Percentiles rank a stretch among this genome's conserved stretches.
These are phyloP conservation scores for Sugiyamaella sp. DNA, from an alignment of 1,139 yeast species.

Conservation along the genomic window DNA sequence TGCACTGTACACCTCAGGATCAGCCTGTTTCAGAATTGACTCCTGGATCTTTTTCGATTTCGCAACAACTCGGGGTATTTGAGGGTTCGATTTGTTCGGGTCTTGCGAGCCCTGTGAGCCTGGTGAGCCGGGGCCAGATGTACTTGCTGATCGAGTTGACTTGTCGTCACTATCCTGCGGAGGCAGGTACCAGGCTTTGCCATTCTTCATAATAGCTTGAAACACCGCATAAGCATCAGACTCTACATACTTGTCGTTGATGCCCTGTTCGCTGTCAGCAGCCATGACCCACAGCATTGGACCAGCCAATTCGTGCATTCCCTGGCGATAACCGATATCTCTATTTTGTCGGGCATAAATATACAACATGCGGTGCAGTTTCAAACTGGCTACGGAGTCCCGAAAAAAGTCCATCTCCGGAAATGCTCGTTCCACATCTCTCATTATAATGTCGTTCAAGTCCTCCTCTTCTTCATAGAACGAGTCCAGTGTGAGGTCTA, in stretches of 20 bases:
- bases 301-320: conserved; percentile 63
- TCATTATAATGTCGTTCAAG: conserved; percentile 36
- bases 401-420: conserved; percentile 58
- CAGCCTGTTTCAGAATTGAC: conserved; percentile 44
- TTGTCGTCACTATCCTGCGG: conserved; percentile 10
- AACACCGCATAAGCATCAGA: conserved; percentile 41
- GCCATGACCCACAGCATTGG: conserved; percentile 44
- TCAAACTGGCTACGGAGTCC: conserved; percentile 37
- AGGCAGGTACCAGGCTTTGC: conserved; percentile 39
- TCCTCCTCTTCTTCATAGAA: conserved; percentile 29
- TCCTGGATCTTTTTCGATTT: conserved; percentile 41
- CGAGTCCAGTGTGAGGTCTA: conserved; percentile 28
- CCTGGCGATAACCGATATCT: conserved; percentile 60
- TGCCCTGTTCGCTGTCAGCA: conserved; percentile 8
- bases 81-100: conserved; percentile 15
- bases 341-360: conserved; percentile 56
- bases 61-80: conserved; percentile 38
- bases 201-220: conserved; percentile 39
- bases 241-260: conserved; percentile 27
- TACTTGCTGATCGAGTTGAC: not conserved
- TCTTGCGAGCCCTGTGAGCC: not conserved
- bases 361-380: conserved; percentile 51
- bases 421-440: conserved; percentile 60
- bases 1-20: conserved; percentile 39
- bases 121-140: not conserved